Evolutionary conservation across 2,329 filamentous ascomycete species (phyloP), one percentile per base, ranked within the genome.

Genomic region (Claviceps capensis): DNA sequence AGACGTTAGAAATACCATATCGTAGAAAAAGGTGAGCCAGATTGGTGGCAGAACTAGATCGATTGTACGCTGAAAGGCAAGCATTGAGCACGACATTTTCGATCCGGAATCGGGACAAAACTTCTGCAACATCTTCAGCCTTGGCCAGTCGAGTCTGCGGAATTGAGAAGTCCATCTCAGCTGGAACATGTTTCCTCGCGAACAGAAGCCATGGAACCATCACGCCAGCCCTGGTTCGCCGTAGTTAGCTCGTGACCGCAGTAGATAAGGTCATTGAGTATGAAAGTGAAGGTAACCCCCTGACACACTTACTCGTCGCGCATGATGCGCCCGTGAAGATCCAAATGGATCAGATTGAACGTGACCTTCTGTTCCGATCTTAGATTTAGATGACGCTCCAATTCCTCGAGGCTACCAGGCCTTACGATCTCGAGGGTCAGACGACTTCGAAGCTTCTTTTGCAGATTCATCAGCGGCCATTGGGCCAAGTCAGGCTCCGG

Each of bases 21-120:
- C 53, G 53, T n/a, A 63, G 52, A n/a, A 63, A 59, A 36, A 60
- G 58, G 54, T 62, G 60, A n/a, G 61, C 56, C 38, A 63, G 53
- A 49, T 62, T 63, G 2, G 59, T 60, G 14, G 53, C 49, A 36
- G 59, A 53, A 14, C 56, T 53, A 17, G 57, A 49, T 17, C 54
- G 56, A 53, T 62, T 63, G 53, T 63, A 63, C 16, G 61, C 61
- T 8, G 61, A 63, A 14, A 63, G 55, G 42, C 61, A 63, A 7
- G 61, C 58, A 37, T 63, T 63, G 26, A 63, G 57, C 3, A 63
- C 61, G 19, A 63, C 61, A 38, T 63, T 62, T 38, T 62, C 61
- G 8, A 63, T 52, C 34, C 55, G 56, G 40, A 60, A 54, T 16
- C 52, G 53, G 2, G 56, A 59, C 41, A 63, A 54, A 4, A 63